Conservation (phyloP, 163 green algal genomes). For the Scenedesmus sp. region DNA sequence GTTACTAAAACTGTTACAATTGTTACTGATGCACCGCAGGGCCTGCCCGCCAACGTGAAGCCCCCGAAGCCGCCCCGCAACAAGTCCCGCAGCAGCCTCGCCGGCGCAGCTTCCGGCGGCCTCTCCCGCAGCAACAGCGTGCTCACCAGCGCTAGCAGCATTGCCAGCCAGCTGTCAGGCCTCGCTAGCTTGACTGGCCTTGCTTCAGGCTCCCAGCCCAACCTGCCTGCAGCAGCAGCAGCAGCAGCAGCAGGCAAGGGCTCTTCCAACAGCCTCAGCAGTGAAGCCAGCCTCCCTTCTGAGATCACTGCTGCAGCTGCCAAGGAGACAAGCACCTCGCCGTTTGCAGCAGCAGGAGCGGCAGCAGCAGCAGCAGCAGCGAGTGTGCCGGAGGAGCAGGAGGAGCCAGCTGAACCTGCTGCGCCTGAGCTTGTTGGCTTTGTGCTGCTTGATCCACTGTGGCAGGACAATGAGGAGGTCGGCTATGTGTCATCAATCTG, state of each 20-base stretch:
- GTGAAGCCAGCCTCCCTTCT: neutral
- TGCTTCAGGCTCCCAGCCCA: neutral
- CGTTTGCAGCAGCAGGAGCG: neutral
- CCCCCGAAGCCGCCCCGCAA: slow-evolving; percentile 38
- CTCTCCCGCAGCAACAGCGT: slow-evolving; percentile 41
- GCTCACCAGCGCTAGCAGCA: slow-evolving; percentile 17
- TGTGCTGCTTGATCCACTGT: slow-evolving; percentile 53
- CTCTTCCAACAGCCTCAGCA: neutral
- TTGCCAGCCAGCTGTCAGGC: neutral
- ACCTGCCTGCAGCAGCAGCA: neutral
- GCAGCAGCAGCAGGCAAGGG: neutral
- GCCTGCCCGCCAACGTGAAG: slow-evolving; percentile 32
- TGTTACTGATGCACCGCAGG: neutral
- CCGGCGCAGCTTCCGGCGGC: neutral
- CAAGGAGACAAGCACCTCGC: neutral
- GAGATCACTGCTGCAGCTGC: neutral
- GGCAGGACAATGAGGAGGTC: neutral
- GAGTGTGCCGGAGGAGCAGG: neutral
- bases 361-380: neutral
- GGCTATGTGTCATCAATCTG: slow-evolving; percentile 45
- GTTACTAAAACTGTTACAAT: neutral
- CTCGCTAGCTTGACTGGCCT: neutral
- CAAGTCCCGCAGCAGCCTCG: slow-evolving; percentile 22
- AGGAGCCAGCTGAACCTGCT: neutral
- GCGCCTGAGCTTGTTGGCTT: slow-evolving; percentile 33